A percentile compares a stretch with the other conserved stretches of the same genome.
Evolutionary conservation across 441 rosid genomes (phyloP).

Genomic region (Aleurites moluccanus): DNA sequence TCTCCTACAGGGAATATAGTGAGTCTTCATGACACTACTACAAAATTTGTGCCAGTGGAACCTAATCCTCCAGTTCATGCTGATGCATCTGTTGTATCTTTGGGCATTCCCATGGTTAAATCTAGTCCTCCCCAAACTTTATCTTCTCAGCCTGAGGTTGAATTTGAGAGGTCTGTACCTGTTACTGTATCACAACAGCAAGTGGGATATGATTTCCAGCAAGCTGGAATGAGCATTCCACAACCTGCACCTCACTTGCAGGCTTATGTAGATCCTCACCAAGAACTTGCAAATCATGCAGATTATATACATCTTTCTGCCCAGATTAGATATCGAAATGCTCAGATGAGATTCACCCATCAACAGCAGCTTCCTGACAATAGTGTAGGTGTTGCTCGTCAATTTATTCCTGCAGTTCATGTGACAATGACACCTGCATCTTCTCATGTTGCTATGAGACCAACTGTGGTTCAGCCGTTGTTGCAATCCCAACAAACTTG

Average conservation of each 20-base stretch:
- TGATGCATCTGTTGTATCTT: conserved; percentile 39
- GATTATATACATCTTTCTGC: conserved; percentile 39
- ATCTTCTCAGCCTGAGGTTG: conserved; percentile 43
- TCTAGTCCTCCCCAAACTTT: conserved; percentile 38
- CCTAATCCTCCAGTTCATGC: conserved; percentile 33
- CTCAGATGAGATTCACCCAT: conserved; percentile 40
- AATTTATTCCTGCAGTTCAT: conserved; percentile 46
- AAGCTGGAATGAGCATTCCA: conserved; percentile 32
- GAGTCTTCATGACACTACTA: conserved; percentile 34
- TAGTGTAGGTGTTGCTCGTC: conserved; percentile 33
- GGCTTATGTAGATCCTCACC: conserved; percentile 43
- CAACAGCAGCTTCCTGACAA: conserved; percentile 42
- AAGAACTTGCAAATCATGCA: conserved; percentile 35
- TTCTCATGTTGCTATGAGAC: conserved; percentile 47
- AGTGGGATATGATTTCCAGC: conserved; percentile 44
- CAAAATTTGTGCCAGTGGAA: conserved; percentile 32
- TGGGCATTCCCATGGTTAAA: conserved; percentile 37
- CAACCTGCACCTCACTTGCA: conserved; percentile 31
- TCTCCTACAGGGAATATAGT: conserved; percentile 38
- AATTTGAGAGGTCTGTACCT: conserved; percentile 42
- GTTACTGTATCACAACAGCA: conserved; percentile 36
- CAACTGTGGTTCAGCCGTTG: conserved; percentile 42
- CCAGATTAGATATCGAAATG: conserved; percentile 47
- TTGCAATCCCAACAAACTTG: conserved; percentile 42
- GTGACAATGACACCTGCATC: conserved; percentile 43